Evolutionary conservation across 2,329 filamentous ascomycete species (phyloP).

Genomic region (Aotearoamyces nothofagi): DNA sequence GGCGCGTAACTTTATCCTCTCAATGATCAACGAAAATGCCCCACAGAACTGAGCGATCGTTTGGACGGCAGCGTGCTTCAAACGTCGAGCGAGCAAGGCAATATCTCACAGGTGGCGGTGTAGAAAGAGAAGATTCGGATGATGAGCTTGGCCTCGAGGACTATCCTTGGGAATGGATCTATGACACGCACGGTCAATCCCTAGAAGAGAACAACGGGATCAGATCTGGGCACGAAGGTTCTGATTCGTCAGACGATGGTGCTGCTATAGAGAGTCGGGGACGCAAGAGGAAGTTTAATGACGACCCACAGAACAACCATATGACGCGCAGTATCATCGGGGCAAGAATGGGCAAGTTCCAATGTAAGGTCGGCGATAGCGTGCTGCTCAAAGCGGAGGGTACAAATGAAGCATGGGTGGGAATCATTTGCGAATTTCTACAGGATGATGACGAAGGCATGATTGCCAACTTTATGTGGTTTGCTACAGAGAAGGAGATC

Average conservation of each 20-base stretch:
- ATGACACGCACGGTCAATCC: too few species aligned
- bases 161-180: conserved; percentile 68
- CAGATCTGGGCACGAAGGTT: conserved; percentile 6
- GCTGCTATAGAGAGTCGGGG: conserved; percentile 5
- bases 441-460: conserved; percentile 63
- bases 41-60: conserved; percentile 7
- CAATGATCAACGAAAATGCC: conserved; percentile 14
- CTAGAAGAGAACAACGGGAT: background rate
- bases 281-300: conserved; percentile 14
- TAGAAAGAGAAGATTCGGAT: conserved; percentile 59
- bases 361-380: conserved; percentile 67
- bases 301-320: conserved; percentile 21
- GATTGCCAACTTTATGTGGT: conserved; percentile 88
- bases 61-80: conserved; percentile 9
- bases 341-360: conserved; percentile 67
- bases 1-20: background rate
- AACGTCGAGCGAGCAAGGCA: conserved; percentile 24
- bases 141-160: conserved; percentile 69
- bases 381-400: conserved; percentile 82
- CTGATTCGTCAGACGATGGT: conserved; percentile 3
- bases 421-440: conserved; percentile 70
- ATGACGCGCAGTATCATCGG: too few species aligned
- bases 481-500: conserved; percentile 82
- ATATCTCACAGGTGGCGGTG: conserved; percentile 16
- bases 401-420: conserved; percentile 80